Evolutionary conservation across 305 asterid genomes (phyloP), one percentile per base, ranked within the genome.

Genomic region (Lippia alba): DNA sequence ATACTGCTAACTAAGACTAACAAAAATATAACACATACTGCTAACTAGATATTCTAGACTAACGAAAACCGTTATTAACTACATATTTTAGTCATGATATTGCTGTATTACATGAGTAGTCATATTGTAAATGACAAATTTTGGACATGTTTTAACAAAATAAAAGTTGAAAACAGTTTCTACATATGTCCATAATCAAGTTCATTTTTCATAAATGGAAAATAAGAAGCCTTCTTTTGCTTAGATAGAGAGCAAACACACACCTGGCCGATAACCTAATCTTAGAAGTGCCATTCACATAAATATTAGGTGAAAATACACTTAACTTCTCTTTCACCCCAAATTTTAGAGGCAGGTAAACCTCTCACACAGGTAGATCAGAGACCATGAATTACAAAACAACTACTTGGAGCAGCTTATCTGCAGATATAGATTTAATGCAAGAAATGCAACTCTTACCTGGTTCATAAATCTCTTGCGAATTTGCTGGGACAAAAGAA

Each of bases 381-480:
- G 34, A 34, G 40, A 57, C 36, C 8, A 14, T 18, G 34, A 57
- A 46, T 32, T 56, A 61, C 58, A 65, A 40, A 69, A 58, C 14
- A 46, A 58, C 74, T 33, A 49, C 50, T 45, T 16, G 67, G 41
- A 44, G 69, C 44, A 74, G 67, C 67, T 30, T 41, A 40, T 24
- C 41, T 15, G 32, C 39, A 18, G 40, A 34, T 1, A 74, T 14
- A 62, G 19, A 20, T 20, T 54, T 36, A 59, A 56, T 56, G 17
- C 55, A 70, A 60, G 59, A 24, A 24, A 24, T 56, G 61, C 44
- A 68, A 74, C 72, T 64, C 67, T 67, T 70, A 87, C 99, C 89
- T 95, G 99, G 79, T 86, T 79, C 61, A 40, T 56, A 80, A 83
- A 95, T 87, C 91, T 89, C 76, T 61, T 89, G 57, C 80, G 90